Conservation (phyloP, 2,329 filamentous ascomycete species). For the Aspergillus japonicus region DNA sequence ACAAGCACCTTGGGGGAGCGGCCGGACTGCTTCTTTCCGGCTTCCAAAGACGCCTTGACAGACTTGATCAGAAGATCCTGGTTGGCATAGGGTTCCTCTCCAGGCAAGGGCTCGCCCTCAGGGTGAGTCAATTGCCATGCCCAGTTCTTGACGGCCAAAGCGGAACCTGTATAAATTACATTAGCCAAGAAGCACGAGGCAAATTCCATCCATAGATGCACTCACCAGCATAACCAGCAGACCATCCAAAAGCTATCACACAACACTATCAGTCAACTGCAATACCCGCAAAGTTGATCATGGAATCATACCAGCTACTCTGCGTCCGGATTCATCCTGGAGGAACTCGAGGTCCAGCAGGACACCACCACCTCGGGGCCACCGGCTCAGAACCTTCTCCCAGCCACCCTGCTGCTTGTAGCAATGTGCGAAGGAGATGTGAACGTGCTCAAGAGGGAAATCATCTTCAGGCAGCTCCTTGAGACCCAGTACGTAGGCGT, state of each 20-base stretch:
- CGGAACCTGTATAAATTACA: slow-evolving; percentile 51
- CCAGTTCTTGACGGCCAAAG: slow-evolving; percentile 77
- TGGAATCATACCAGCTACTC: slow-evolving; percentile 39
- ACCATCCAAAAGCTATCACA: slow-evolving; percentile 54
- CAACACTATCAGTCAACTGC: slow-evolving; percentile 6
- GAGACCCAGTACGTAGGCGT: slow-evolving; percentile 71
- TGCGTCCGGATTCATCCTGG: slow-evolving; percentile 67
- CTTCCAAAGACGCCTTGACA: slow-evolving; percentile 68
- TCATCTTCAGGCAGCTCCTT: slow-evolving; percentile 75
- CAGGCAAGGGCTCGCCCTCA: slow-evolving; percentile 63
- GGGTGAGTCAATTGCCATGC: slow-evolving; percentile 75
- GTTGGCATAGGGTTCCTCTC: slow-evolving; percentile 60
- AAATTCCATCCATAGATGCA: neutral
- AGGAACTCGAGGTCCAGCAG: slow-evolving; percentile 88
- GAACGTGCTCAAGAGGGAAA: slow-evolving; percentile 68
- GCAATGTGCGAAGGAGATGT: slow-evolving; percentile 71
- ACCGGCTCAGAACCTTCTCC: slow-evolving; percentile 76
- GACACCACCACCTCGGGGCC: slow-evolving; percentile 70
- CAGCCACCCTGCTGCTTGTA: slow-evolving; percentile 77
- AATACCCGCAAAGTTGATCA: neutral
- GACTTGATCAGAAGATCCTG: slow-evolving; percentile 70
- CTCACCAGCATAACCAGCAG: slow-evolving; percentile 68
- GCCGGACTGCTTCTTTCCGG: slow-evolving; percentile 66
- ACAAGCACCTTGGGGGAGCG: slow-evolving; percentile 72
- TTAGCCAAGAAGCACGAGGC: slow-evolving; percentile 6